A percentile compares a stretch with the other conserved stretches of the same genome.
Conservation (phyloP, 345 rosid genomes). For the Syzygium jambos region DNA sequence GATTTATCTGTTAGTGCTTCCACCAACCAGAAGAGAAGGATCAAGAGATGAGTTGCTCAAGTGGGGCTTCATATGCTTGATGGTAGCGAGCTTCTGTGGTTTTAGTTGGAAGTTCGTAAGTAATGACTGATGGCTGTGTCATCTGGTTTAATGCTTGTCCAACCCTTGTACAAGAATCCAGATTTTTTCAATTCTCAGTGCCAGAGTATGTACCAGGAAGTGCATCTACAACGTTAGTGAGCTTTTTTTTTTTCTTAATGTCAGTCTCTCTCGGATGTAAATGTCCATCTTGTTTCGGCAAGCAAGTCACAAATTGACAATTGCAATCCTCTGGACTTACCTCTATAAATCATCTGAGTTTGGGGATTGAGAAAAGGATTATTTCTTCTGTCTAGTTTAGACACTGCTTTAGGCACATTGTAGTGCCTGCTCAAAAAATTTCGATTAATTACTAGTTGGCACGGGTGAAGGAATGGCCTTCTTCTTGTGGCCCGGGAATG, state of each 20-base stretch:
- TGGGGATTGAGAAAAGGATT: not conserved
- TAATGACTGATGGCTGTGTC: not conserved
- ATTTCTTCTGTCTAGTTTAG: not conserved
- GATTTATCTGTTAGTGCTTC: not conserved
- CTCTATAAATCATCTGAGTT: not conserved
- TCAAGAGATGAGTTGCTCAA: not conserved
- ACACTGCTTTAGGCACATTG: not conserved
- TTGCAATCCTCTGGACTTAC: fast-evolving
- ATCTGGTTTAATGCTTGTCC: not conserved
- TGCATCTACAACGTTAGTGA: not conserved
- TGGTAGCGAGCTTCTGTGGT: not conserved
- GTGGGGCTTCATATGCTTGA: not conserved
- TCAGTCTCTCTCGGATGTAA: not conserved
- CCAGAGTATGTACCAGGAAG: not conserved
- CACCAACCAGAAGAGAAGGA: not conserved
- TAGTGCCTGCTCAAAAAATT: not conserved
- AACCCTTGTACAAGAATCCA: not conserved
- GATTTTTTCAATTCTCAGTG: not conserved
- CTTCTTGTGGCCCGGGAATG: not conserved
- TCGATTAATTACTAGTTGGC: not conserved
- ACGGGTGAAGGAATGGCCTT: not conserved
- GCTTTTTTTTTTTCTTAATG: not conserved
- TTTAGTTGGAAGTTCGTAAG: not conserved
- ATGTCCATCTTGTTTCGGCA: not conserved
- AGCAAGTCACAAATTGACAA: not conserved